Evolutionary conservation across 164 flowering plant genomes (phyloP), one percentile per base, ranked within the genome.

Genomic region (Chimonanthus salicifolius): DNA sequence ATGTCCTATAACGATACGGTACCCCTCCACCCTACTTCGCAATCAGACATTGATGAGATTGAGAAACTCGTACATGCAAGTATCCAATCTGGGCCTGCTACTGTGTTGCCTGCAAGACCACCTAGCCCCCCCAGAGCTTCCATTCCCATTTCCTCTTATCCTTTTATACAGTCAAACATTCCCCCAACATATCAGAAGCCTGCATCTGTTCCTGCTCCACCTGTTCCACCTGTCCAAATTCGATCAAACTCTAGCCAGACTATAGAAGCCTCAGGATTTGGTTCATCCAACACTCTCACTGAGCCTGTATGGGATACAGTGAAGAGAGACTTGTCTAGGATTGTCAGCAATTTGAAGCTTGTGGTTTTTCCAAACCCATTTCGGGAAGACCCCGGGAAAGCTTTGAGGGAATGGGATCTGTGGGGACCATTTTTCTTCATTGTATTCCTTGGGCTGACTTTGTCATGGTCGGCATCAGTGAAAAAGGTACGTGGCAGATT

Each of bases 351-450:
- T 81, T 80, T 95, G 89, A 95, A 93, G 87, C 92, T 95, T 7
- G 99, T 95, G 54, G 99, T 93, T 71, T 95, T 95, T 67, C 99
- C 99, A 0, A 95, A 95, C 72, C 99, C 99, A 0, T 87, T 60
- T 67, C 84, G 99, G 9, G 99, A 95, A 58, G 99, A 95, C 78
- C 99, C 99, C 0, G 99, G 99, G 4, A 93, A 93, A 77, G 98
- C 99, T 18, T 68, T 95, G 80, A 82, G 98, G 74, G 99, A 95
- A 87, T 95, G 99, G 99, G 99, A 95, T 87, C 92, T 93, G 2
- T 95, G 99, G 99, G 99, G 99, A 2, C 99, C 99, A 0, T 95
- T 95, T 71, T 93, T 95, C 91, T 95, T 95, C 83, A 93, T 95
- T 64, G 94, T 95, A 45, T 95, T 95, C 75, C 85, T 95, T 47